Percentiles rank a stretch among this genome's conserved stretches.
Evolutionary conservation across 768 basidiomycete species (phyloP).

Genomic region (Tylopilus rubrobrunneus): DNA sequence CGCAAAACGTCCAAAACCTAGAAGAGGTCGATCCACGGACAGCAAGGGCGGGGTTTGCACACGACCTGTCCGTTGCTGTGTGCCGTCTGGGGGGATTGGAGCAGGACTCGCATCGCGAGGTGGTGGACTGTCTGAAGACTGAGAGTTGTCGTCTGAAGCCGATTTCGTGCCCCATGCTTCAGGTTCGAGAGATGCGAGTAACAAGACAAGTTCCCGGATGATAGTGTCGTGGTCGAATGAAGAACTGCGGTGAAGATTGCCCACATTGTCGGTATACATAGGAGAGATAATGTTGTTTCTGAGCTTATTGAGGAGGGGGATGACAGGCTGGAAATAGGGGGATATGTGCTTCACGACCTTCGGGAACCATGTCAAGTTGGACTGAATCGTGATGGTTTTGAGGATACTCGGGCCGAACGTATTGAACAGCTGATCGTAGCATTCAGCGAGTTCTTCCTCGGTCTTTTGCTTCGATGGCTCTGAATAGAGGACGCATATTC

Average conservation of each 20-base stretch:
- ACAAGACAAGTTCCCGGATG: neutral
- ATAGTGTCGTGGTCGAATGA: neutral
- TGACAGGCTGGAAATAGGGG: neutral
- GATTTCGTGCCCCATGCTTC: too few relatives aligned
- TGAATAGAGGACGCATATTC: neutral
- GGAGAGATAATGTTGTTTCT: neutral
- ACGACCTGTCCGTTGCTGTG: too few relatives aligned
- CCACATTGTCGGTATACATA: neutral
- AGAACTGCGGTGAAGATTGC: too few relatives aligned
- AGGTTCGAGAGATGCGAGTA: too few relatives aligned
- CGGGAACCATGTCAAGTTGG: neutral
- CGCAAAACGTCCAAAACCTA: too few relatives aligned
- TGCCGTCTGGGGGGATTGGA: too few relatives aligned
- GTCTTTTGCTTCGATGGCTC: neutral
- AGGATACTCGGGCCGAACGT: neutral
- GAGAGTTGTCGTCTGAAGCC: too few relatives aligned
- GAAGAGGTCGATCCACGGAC: too few relatives aligned
- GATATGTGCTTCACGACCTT: neutral
- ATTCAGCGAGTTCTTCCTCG: neutral
- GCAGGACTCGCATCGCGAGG: too few relatives aligned
- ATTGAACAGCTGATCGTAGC: conserved; percentile 6
- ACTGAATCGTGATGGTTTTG: neutral
- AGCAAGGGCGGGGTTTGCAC: too few relatives aligned
- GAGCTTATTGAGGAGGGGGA: neutral
- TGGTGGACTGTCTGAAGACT: too few relatives aligned